These are phyloP conservation scores for Colletotrichum chrysophilum DNA, from an alignment of 2,329 filamentous ascomycete genomes.

Conservation along the genomic window DNA sequence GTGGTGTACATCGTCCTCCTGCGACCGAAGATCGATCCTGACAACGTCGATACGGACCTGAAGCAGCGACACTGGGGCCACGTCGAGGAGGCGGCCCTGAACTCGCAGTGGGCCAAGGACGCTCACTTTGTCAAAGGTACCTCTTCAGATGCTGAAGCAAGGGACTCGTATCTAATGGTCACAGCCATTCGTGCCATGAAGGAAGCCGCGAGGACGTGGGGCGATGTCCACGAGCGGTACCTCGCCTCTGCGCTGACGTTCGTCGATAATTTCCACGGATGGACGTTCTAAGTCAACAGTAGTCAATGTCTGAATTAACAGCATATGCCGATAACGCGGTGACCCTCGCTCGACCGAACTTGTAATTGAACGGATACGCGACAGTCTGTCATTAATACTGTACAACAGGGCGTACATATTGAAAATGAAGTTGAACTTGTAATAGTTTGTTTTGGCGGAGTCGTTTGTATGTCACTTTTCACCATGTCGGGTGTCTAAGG, in stretches of 20 bases:
- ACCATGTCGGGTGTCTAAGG: neutral
- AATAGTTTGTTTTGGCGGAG: neutral
- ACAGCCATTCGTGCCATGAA: constrained; percentile 74
- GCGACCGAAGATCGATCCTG: constrained; percentile 74
- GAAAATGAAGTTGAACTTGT: neutral
- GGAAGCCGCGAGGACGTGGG: constrained; percentile 77
- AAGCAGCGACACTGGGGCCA: constrained; percentile 77
- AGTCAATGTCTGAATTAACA: neutral
- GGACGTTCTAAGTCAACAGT: constrained; percentile 48
- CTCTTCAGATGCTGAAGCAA: constrained; percentile 21
- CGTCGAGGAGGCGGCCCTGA: constrained; percentile 74
- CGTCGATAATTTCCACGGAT: constrained; percentile 75
- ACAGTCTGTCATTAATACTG: neutral
- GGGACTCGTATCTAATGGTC: neutral
- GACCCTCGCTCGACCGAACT: neutral
- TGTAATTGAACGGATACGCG: neutral
- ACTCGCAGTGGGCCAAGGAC: constrained; percentile 71
- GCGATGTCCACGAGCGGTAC: constrained; percentile 69
- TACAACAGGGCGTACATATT: neutral
- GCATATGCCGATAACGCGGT: neutral
- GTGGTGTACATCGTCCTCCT: constrained; percentile 78
- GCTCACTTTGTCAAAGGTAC: constrained; percentile 85
- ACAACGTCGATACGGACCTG: constrained; percentile 67
- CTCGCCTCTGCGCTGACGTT: constrained; percentile 74
- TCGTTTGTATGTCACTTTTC: neutral